Percentiles rank a stretch among this genome's conserved stretches.
Conservation (phyloP, 2,329 filamentous ascomycete species). For the Aphanocladium album region DNA sequence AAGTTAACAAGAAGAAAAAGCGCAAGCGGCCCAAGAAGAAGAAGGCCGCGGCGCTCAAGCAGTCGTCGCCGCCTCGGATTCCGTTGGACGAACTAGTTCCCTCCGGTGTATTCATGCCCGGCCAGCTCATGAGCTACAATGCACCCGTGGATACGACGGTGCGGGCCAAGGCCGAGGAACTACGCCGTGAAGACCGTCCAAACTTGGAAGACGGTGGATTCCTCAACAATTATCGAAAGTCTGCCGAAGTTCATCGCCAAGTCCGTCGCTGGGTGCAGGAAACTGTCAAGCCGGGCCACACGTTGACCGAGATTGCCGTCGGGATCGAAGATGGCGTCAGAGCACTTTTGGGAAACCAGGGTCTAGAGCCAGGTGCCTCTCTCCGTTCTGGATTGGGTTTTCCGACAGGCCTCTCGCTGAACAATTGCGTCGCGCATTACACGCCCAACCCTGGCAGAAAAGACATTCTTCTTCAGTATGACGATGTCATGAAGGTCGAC, state of each 20-base stretch:
- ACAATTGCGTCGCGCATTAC: slow-evolving; percentile 76
- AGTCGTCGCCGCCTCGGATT: slow-evolving; percentile 30
- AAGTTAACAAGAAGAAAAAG: slow-evolving; percentile 21
- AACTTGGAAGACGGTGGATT: slow-evolving; percentile 46
- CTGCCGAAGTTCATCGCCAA: slow-evolving; percentile 74
- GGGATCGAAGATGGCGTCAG: slow-evolving; percentile 77
- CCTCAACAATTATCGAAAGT: slow-evolving; percentile 71
- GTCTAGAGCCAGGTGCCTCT: slow-evolving; percentile 68
- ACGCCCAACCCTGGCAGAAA: slow-evolving; percentile 79
- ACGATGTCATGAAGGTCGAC: slow-evolving; percentile 74
- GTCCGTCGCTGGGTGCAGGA: slow-evolving; percentile 75
- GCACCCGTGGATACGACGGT: slow-evolving; percentile 17
- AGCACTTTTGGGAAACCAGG: slow-evolving; percentile 66
- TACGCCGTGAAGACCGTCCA: slow-evolving; percentile 18
- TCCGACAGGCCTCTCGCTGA: slow-evolving; percentile 74
- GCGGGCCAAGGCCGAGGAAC: slow-evolving; percentile 22
- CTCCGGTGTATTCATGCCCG: slow-evolving; percentile 23
- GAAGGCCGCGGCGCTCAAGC: slow-evolving; percentile 15
- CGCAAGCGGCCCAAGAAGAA: slow-evolving; percentile 21
- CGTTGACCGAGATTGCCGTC: slow-evolving; percentile 70
- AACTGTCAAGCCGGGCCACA: slow-evolving; percentile 72
- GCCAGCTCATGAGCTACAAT: slow-evolving; percentile 24
- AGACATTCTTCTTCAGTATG: slow-evolving; percentile 54
- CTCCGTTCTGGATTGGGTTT: slow-evolving; percentile 75
- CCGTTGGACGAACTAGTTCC: slow-evolving; percentile 27